Evolutionary conservation across 768 basidiomycete genomes (phyloP), one percentile per base, ranked within the genome.

Genomic region (Hericium rajendrae): DNA sequence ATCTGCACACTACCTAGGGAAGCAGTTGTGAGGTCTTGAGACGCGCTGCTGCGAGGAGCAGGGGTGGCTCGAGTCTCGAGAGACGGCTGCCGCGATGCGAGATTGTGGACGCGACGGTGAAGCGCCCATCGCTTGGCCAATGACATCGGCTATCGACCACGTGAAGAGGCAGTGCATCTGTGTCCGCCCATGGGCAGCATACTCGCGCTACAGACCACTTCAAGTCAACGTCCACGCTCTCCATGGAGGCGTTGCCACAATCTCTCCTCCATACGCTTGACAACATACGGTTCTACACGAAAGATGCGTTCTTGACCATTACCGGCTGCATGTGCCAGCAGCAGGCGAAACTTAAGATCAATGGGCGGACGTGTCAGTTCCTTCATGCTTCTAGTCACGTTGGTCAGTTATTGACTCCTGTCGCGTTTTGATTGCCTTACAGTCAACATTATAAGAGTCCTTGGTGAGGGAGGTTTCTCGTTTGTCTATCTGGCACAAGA

Each of bases 381-480:
- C 20, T 37, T 18, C 52, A 28, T 6, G n/a, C 38, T 38, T 51
- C 49, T 37, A 22, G 22, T 16, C 12, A 6, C 22, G 2, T 15
- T 4, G n/a, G n/a, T 10, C 26, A 18, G 28, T 38, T 22, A 48
- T 60, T 50, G 13, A 28, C 43, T n/a, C 22, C 43, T 40, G 50
- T 6, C 4, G 22, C 53, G 52, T 18, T 39, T 40, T 40, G 10
- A 1, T 10, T 46, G 6, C 38, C 28, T 48, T 53, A 11, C 64
- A 91, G 89, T 94, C 73, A 86, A 91, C 67, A 90, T 99, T 54
- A 73, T 94, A 52, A 91, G 88, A 59, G 85, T 98, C 11, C 82
- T 99, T 9, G 97, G 97, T 28, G 97, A 98, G 73, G 95, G 97
- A 13, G 95, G 91, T 6, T 94, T 94, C 76, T 91, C 88, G 32